Base-by-base conservation (phyloP, 2,329 filamentous ascomycete genomes). In the Aspergillus costaricaensis region DNA sequence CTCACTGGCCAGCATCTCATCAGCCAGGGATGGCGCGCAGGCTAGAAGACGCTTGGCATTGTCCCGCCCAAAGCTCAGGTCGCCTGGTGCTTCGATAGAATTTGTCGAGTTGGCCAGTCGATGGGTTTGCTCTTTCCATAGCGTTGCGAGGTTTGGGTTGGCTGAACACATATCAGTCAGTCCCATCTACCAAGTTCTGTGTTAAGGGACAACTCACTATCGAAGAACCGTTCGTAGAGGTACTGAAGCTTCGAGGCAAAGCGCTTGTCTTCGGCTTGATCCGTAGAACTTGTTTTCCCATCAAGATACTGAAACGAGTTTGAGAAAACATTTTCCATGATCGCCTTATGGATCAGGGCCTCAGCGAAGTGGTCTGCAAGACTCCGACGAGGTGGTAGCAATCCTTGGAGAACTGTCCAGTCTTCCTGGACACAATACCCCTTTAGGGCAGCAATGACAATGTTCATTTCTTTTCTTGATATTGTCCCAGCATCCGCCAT, bases 281-380 rank as follows among this genome's bases (percentile, higher is more conserved):
- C 53, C 2, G n/a, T 14, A 23, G 19, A n/a, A 5, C 25, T 10
- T 7, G 38, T 3, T 25, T 55, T 55, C 25, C 41, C 53, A 47
- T 55, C 38, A n/a, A 55, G 41, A 14, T 55, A 55, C 53, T 41
- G 32, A 23, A 55, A 55, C 4, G 23, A 38, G n/a, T 23, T 48
- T 7, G 23, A 21, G 14, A 48, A 27, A n/a, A 48, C 12, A 5
- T 15, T n/a, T 3, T 7, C 10, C 12, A 15, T 15, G 12, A 48
- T 27, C 12, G 44, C 19, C 21, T 48, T 48, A 15, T 27, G 10
- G 7, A 48, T 23, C 12, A 48, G 21, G 5, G 44, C 17, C 23
- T 27, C 44, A 8, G 44, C 44, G 5, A 48, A 27, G 44, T 25
- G 44, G 14, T 47, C 44, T 5, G 19, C 43, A 14, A 25, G 14